phyloP scores from a whole-genome alignment of 2,329 filamentous ascomycete species.

The Scedosporium apiospermum region DNA sequence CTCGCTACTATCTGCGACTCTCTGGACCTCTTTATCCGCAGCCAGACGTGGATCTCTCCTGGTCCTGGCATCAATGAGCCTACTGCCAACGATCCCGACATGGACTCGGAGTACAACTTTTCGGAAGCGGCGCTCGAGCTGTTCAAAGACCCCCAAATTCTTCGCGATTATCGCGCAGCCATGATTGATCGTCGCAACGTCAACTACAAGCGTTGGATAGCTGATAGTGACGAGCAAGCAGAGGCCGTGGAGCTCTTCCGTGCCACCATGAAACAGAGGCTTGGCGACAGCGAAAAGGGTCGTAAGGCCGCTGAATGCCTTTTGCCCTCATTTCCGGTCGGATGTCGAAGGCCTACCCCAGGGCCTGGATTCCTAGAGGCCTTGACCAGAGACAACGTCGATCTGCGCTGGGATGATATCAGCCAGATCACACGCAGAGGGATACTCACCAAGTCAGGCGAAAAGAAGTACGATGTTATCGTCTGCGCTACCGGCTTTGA shows the following conservation, averaged over 20 bases:
- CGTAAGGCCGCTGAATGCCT: conserved; percentile 31
- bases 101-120: conserved; percentile 28
- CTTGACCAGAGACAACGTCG: conserved; percentile 49
- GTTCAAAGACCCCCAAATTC: conserved; percentile 41
- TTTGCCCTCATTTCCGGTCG: conserved; percentile 52
- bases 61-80: conserved; percentile 49
- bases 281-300: conserved; percentile 6
- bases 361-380: conserved; percentile 61
- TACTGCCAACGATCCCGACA: conserved; percentile 21
- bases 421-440: conserved; percentile 48
- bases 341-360: conserved; percentile 55
- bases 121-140: conserved; percentile 15
- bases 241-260: conserved; percentile 41
- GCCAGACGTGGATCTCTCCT: conserved; percentile 56
- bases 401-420: conserved; percentile 48
- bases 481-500: conserved; percentile 63
- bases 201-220: conserved; percentile 42
- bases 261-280: conserved; percentile 4
- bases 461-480: conserved; percentile 49
- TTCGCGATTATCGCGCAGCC: conserved; percentile 48
- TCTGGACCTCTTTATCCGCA: conserved; percentile 56
- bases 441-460: conserved; percentile 50
- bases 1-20: conserved; percentile 36
- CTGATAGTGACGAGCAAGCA: conserved; percentile 45
- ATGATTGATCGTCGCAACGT: conserved; percentile 44